Evolutionary conservation across 2,329 filamentous ascomycete genomes (phyloP).

Genomic region (Cercospora zeae-maydis): DNA sequence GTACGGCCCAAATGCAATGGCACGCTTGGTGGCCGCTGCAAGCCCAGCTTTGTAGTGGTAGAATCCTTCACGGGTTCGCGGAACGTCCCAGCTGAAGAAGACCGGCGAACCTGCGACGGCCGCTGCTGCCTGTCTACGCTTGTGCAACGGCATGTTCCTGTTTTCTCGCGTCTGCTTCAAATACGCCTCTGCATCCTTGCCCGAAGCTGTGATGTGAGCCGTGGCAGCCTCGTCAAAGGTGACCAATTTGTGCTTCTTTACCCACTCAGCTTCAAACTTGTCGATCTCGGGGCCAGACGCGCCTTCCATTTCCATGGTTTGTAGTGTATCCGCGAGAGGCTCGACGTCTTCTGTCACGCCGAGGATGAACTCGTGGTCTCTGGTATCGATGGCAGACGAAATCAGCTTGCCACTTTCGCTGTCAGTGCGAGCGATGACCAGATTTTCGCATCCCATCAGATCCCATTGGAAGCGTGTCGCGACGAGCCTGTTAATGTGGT

Average conservation of each 20-base stretch:
- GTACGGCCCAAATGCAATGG: constrained; percentile 84
- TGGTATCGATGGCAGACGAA: constrained; percentile 84
- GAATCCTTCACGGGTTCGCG: constrained; percentile 87
- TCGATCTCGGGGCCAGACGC: constrained; percentile 78
- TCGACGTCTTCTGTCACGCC: constrained; percentile 76
- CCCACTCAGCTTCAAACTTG: constrained; percentile 79
- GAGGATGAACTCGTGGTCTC: constrained; percentile 95
- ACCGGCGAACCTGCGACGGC: constrained; percentile 65
- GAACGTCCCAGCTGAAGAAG: constrained; percentile 85
- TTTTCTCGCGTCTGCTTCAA: constrained; percentile 47
- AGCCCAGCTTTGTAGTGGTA: constrained; percentile 88
- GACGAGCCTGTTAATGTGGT: constrained; percentile 93
- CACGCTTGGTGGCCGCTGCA: constrained; percentile 84
- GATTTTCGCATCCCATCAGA: constrained; percentile 91
- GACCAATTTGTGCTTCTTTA: constrained; percentile 77
- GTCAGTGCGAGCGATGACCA: constrained; percentile 92
- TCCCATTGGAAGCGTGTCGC: constrained; percentile 97
- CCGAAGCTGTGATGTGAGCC: constrained; percentile 36
- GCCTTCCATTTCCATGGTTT: constrained; percentile 81
- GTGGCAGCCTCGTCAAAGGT: constrained; percentile 78
- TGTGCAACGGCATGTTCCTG: constrained; percentile 71
- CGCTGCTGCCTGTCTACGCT: constrained; percentile 69
- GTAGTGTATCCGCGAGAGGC: constrained; percentile 81
- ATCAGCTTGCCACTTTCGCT: constrained; percentile 90
- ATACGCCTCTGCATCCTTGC: constrained; percentile 31